Evolutionary conservation across 306 rosid genomes (phyloP).

Genomic region (Abrus precatorius): DNA sequence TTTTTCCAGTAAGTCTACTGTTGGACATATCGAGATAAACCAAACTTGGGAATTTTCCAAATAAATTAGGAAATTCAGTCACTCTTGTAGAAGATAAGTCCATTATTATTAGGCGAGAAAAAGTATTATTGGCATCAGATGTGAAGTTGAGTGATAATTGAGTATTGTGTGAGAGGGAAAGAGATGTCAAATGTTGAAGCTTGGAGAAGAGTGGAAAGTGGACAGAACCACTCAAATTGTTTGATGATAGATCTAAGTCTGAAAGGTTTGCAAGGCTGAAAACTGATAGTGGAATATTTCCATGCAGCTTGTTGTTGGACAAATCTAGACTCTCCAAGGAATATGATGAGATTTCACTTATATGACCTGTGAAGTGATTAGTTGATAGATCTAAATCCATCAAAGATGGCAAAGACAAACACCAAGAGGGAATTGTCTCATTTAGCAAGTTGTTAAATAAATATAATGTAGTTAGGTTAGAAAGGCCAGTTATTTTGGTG

Average conservation of each 20-base stretch:
- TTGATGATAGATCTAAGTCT: background rate
- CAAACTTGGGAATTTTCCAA: background rate
- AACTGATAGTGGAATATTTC: conserved; percentile 27
- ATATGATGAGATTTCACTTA: background rate
- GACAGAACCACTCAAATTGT: background rate
- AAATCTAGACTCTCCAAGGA: background rate
- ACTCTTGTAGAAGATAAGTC: background rate
- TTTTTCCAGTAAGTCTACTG: background rate
- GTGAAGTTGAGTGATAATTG: background rate
- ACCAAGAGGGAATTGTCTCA: conserved; percentile 36
- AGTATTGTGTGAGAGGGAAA: background rate
- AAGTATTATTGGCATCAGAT: background rate
- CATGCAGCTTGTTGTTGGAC: background rate
- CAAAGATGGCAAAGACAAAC: conserved; percentile 1
- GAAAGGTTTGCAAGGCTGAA: conserved; percentile 30
- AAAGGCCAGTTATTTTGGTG: background rate
- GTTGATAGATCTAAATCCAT: background rate
- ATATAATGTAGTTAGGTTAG: background rate
- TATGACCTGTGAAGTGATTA: conserved; percentile 12
- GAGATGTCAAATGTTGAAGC: background rate
- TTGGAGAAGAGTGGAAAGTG: background rate
- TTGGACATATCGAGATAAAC: conserved; percentile 18
- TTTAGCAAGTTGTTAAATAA: background rate
- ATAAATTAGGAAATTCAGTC: background rate
- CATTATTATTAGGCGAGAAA: background rate